These are phyloP conservation scores for Wickerhamomyces alni DNA, from an alignment of 805 yeast species.

Conservation along the genomic window DNA sequence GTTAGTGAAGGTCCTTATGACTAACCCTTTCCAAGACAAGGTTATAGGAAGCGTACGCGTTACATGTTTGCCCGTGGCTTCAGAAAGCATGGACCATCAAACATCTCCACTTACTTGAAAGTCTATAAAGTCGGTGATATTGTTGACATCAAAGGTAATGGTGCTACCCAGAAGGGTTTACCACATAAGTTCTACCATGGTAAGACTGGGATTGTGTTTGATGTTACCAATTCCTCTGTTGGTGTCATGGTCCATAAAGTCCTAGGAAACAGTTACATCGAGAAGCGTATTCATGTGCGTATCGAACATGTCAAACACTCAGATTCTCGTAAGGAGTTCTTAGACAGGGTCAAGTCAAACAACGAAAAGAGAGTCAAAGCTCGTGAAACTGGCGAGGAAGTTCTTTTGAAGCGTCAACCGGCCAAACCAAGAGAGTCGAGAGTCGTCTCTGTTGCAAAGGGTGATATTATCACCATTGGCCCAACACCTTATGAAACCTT, in stretches of 20 bases:
- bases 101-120: constrained; percentile 96
- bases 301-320: constrained; percentile 99
- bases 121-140: constrained; percentile 98
- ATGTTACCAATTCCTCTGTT: constrained; percentile 96
- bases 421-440: constrained; percentile 94
- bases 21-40: constrained; percentile 30
- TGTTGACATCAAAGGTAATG: constrained; percentile 98
- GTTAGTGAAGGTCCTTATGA: too few relatives aligned
- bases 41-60: constrained; percentile 99
- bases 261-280: constrained; percentile 98
- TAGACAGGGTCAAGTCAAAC: constrained; percentile 96
- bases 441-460: constrained; percentile 73
- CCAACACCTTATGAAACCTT: constrained; percentile 99
- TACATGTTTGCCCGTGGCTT: constrained; percentile 99
- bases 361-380: constrained; percentile 93
- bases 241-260: constrained; percentile 98
- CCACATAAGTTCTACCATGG: constrained; percentile 99
- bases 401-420: constrained; percentile 96
- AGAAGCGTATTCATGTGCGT: constrained; percentile 98
- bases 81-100: constrained; percentile 89
- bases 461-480: constrained; percentile 93
- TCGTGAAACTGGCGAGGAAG: constrained; percentile 86
- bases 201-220: constrained; percentile 98
- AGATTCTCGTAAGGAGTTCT: constrained; percentile 98
- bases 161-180: constrained; percentile 99